Conservation (phyloP, 805 yeast genomes). For the Wickerhamiella sorbophila region DNA sequence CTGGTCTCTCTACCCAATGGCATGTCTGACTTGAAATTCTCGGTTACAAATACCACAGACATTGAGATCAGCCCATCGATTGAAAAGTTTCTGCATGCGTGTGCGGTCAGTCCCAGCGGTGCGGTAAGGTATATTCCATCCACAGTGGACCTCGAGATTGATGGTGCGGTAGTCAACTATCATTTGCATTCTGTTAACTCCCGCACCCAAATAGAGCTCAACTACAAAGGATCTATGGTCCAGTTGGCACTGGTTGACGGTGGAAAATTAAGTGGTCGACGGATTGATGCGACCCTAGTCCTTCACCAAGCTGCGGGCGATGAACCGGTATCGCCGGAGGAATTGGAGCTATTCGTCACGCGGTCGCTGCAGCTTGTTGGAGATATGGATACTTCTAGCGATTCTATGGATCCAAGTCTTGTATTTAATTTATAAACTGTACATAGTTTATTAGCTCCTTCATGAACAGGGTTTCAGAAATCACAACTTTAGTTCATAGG, state of each 20-base stretch:
- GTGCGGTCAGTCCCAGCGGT: constrained; percentile 6
- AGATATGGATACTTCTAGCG: background rate
- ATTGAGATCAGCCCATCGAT: constrained; percentile 27
- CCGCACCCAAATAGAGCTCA: constrained; percentile 33
- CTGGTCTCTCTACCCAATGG: constrained; percentile 31
- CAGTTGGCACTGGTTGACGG: constrained; percentile 39
- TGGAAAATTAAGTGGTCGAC: constrained; percentile 44
- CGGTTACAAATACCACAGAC: constrained; percentile 25
- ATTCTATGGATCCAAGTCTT: background rate
- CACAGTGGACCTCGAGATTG: constrained; percentile 27
- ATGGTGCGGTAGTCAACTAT: constrained; percentile 31
- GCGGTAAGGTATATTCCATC: constrained; percentile 28
- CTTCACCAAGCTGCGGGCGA: constrained; percentile 18
- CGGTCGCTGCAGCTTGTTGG: background rate
- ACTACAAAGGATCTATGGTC: constrained; percentile 25
- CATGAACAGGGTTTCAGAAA: too few species aligned
- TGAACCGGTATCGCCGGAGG: background rate
- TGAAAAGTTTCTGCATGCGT: constrained; percentile 28
- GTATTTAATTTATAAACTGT: background rate
- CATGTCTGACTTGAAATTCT: constrained; percentile 33
- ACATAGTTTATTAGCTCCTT: too few species aligned
- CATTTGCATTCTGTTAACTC: constrained; percentile 31
- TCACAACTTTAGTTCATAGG: too few species aligned
- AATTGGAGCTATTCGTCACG: background rate
- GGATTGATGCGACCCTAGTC: constrained; percentile 35